Evolutionary conservation across 2,329 filamentous ascomycete species (phyloP).

Genomic region (Mariannaea elegans): DNA sequence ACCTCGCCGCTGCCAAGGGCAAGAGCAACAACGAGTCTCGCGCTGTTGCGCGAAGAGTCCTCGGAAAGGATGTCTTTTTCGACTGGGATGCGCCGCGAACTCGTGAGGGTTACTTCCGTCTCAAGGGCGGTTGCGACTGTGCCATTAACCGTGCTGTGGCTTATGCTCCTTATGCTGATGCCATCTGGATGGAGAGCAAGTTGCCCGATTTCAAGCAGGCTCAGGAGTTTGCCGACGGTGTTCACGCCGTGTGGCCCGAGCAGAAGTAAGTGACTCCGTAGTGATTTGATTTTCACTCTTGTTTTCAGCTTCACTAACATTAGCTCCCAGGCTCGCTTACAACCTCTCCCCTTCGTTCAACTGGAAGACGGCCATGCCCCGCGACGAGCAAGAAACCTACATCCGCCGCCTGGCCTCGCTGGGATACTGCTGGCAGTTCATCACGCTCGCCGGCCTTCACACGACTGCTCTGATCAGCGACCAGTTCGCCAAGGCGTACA

Average conservation of each 20-base stretch:
- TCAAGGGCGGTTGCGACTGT: constrained; percentile 90
- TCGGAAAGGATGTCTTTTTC: constrained; percentile 85
- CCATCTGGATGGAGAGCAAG: constrained; percentile 99
- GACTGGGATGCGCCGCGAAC: constrained; percentile 96
- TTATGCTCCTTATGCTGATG: constrained; percentile 91
- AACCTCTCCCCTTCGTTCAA: constrained; percentile 99
- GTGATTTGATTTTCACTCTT: no score
- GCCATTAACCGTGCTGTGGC: constrained; percentile 90
- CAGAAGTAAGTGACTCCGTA: constrained; percentile 80
- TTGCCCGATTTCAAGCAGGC: constrained; percentile 91
- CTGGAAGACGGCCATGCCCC: constrained; percentile 97
- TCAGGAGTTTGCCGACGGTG: constrained; percentile 89
- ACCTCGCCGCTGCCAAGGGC: constrained; percentile 74
- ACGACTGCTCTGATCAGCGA: constrained; percentile 93
- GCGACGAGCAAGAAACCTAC: constrained; percentile 94
- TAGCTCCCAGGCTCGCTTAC: constrained; percentile 78
- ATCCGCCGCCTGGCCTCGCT: constrained; percentile 86
- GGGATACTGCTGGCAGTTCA: constrained; percentile 99
- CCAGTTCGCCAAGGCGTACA: constrained; percentile 85
- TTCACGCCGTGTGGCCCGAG: constrained; percentile 94
- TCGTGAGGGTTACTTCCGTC: constrained; percentile 93
- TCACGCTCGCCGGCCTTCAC: constrained; percentile 97
- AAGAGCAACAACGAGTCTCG: constrained; percentile 88
- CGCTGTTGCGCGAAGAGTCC: constrained; percentile 78
- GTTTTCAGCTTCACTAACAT: not conserved